Base-by-base conservation (phyloP, 768 basidiomycete genomes). In the Cyclocybe cylindracea region DNA sequence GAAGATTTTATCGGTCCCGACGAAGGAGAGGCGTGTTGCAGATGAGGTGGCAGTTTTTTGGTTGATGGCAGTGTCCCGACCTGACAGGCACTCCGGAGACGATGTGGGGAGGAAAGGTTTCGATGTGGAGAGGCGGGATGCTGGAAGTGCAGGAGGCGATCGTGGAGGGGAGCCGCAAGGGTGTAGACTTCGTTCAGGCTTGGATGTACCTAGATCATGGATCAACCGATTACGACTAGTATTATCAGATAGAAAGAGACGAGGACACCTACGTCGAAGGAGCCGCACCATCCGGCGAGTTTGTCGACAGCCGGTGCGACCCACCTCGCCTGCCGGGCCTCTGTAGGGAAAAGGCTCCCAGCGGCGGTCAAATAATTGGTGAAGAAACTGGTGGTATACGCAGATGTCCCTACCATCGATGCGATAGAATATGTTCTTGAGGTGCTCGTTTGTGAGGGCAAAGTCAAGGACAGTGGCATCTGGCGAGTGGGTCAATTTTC, bases 271-370 rank as follows among this genome's bases (percentile, higher is more conserved):
- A 61, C 60, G 37, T 85, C 82, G 56, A 81, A 78, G 7, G 83
- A 59, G 2, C 76, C 71, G 35, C 75, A 76, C 82, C 83, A 85
- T 1, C 75, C 68, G 11, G 71, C 61, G 7, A 64, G 65, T 42
- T 73, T 68, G 58, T 73, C 68, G 19, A 79, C 72, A 24, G 77
- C 72, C 10, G 74, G 66, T 19, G 72, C 69, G 32, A 86, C 59
- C 83, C 83, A 86, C 35, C 75, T 69, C 8, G 78, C 77, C 53
- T 86, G 83, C 36, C 84, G 75, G 37, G 82, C 77, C 61, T 88
- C 84, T 42, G 78, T 79, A 36, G 81, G 70, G 41, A 85, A 73
- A 55, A 87, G 79, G 45, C 74, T 73, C 4, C 76, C 84, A 6
- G 82, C 82, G 13, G 76, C 78, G 24, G 79, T 76, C n/a, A 82